Evolutionary conservation across 1,284 basidiomycete species (phyloP).

Genomic region (Microbotryum lychnidis-dioicae): DNA sequence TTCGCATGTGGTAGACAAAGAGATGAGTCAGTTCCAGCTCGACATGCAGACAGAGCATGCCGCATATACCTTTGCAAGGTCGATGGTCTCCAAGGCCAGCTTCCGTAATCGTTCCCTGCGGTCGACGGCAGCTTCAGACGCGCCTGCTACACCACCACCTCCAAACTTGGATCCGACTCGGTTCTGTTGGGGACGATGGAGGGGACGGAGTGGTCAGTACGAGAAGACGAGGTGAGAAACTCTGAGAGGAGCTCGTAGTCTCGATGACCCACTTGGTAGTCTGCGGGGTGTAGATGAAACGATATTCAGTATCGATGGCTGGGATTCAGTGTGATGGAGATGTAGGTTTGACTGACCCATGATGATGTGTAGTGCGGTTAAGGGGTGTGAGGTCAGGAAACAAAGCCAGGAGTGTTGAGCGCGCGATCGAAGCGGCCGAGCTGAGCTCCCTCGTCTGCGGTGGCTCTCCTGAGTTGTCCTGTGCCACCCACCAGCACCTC

Average conservation of each 20-base stretch:
- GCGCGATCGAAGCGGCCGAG: no score
- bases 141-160: constrained; percentile 78
- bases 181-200: constrained; percentile 7
- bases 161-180: constrained; percentile 60
- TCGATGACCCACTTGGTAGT: constrained; percentile 4
- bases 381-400: background rate
- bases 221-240: background rate
- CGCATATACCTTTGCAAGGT: constrained; percentile 70
- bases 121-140: constrained; percentile 90
- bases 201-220: background rate
- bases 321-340: no score
- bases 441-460: background rate
- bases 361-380: background rate
- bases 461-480: background rate
- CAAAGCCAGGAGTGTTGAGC: no score
- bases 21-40: constrained; percentile 1
- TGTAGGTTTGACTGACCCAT: constrained; percentile 9
- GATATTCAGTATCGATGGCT: background rate
- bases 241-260: no score
- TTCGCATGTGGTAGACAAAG: background rate
- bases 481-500: background rate
- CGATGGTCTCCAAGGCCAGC: constrained; percentile 91
- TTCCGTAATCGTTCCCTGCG: constrained; percentile 88
- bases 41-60: background rate
- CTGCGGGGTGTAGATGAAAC: background rate